Evolutionary conservation across 371 early-diverging fungal genomes (phyloP), one percentile per base, ranked within the genome.

Genomic region (Mortierella sp.): DNA sequence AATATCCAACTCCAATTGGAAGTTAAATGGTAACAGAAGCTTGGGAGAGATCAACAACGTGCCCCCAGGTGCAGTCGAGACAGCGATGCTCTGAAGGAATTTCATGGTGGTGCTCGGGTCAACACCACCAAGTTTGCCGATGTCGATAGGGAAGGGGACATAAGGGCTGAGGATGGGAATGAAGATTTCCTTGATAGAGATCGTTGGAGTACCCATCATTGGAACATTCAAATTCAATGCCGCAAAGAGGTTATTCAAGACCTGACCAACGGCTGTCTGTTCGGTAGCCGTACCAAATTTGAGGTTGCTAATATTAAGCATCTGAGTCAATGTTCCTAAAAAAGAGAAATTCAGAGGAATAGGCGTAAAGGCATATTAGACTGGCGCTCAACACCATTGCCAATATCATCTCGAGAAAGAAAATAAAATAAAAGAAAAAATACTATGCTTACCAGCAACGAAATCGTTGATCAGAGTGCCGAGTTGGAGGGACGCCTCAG

Each of bases 241-340:
- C 28, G 66, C n/a, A 50, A 77, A 53, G 57, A 77, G 23, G 30
- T 53, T 62, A 72, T 77, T 77, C 28, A 76, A 44, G 47, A 76
- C 26, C 37, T 37, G 37, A 9, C 37, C 37, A 14, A 61, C 11
- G 23, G 60, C 62, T 1, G 69, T 72, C 18, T 64, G 48, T 51
- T 65, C 62, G 19, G 63, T 68, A 19, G 64, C 48, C 29, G 68
- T 57, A 60, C 74, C 72, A 30, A 80, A 68, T n/a, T 71, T 59
- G 59, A 80, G 21, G 66, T 80, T 77, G 63, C 79, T 72, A 56
- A 77, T 66, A 53, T 66, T 72, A 53, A 77, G 53, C 14, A 69
- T 29, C 57, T 77, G 79, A 53, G 60, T 65, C 64, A 76, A 21
- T n/a, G 63, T 65, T 12, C 77, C 77, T 76, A 28, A 23, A 29